phyloP scores from a whole-genome alignment of 2,329 filamentous ascomycete genomes.

The Myriosclerotinia curreyana region DNA sequence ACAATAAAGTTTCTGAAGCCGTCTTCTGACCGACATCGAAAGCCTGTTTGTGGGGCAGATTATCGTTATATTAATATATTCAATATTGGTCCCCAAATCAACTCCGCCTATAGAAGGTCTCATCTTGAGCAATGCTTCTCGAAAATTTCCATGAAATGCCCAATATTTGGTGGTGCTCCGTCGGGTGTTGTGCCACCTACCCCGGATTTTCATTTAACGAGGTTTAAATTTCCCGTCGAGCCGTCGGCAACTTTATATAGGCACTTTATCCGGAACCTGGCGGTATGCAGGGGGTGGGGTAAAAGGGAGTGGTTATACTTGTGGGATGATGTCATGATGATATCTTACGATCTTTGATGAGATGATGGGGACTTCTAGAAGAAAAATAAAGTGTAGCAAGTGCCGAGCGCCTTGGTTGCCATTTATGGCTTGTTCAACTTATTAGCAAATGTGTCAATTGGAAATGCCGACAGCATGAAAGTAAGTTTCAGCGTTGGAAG shows the following conservation, averaged over 20 bases:
- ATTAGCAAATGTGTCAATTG: not conserved
- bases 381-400: not conserved
- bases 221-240: slow-evolving; percentile 25
- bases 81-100: not conserved
- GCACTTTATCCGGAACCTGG: slow-evolving; percentile 17
- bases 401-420: not conserved
- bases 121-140: slow-evolving; percentile 10
- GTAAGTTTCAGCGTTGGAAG: no score
- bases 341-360: not conserved
- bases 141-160: slow-evolving; percentile 2
- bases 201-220: slow-evolving; percentile 21
- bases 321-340: not conserved
- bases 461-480: not conserved
- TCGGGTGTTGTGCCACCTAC: slow-evolving; percentile 8
- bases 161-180: not conserved
- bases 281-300: not conserved
- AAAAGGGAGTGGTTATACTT: not conserved
- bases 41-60: not conserved
- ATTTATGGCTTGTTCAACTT: not conserved
- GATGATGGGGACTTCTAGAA: not conserved
- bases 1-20: not conserved
- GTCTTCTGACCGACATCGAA: slow-evolving; percentile 12
- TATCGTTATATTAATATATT: slow-evolving; percentile 20
- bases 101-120: slow-evolving; percentile 9
- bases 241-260: slow-evolving; percentile 22